Conservation (phyloP, 2,329 filamentous ascomycete species). For the Boeremia exigua region DNA sequence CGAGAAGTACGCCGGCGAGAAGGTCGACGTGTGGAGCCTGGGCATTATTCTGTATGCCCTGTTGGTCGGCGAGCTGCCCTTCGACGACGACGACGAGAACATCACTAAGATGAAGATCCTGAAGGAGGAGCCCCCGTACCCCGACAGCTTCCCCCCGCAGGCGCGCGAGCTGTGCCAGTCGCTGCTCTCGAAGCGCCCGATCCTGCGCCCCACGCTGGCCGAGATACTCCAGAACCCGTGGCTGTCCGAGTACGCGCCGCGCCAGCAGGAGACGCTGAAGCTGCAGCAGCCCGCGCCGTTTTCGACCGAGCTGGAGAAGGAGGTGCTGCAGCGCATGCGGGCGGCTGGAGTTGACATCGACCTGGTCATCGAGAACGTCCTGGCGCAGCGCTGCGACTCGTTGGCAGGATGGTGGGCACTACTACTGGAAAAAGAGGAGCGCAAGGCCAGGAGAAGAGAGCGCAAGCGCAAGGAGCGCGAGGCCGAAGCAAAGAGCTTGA, state of each 20-base stretch:
- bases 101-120: slow-evolving; percentile 86
- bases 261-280: slow-evolving; percentile 88
- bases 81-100: slow-evolving; percentile 93
- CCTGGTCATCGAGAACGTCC: slow-evolving; percentile 89
- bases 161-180: slow-evolving; percentile 77
- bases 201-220: slow-evolving; percentile 78
- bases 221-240: slow-evolving; percentile 91
- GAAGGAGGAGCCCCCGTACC: slow-evolving; percentile 83
- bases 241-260: slow-evolving; percentile 81
- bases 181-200: slow-evolving; percentile 88
- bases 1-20: slow-evolving; percentile 96
- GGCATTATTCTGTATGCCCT: slow-evolving; percentile 85
- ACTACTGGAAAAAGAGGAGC: slow-evolving; percentile 90
- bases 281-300: slow-evolving; percentile 82
- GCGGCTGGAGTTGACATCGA: slow-evolving; percentile 94
- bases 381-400: slow-evolving; percentile 86
- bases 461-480: slow-evolving; percentile 86
- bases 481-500: slow-evolving; percentile 76
- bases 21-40: slow-evolving; percentile 95
- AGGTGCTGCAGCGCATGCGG: slow-evolving; percentile 89
- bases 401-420: slow-evolving; percentile 96
- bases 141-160: slow-evolving; percentile 77
- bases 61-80: slow-evolving; percentile 85
- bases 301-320: slow-evolving; percentile 84
- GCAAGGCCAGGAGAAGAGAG: slow-evolving; percentile 81